Base-by-base conservation (phyloP, 768 basidiomycete species). In the Podaxis sp. region DNA sequence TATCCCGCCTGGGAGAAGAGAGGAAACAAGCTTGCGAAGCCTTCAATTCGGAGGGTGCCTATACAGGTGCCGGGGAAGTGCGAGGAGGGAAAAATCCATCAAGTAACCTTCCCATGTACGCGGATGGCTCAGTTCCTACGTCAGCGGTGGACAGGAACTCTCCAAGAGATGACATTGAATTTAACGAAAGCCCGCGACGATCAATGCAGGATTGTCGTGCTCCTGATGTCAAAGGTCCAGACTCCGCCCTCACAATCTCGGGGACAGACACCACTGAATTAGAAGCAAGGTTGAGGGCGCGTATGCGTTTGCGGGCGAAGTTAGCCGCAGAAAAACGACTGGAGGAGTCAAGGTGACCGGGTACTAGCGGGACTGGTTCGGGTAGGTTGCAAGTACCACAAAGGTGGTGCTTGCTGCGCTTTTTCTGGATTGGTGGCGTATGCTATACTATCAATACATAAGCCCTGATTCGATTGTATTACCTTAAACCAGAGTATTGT, bases 301-400 rank as follows among this genome's bases (percentile, higher is more conserved):
- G 80, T 67, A 81, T 82, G 44, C 82, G 76, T 63, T 66, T 86
- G 65, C 80, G 77, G 26, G 76, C 78, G 26, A 79, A 81, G 38
- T 77, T 86, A 26, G 79, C 79, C 22, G 79, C 79, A 22, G 82
- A 77, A 63, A 82, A 77, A 69, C 72, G 72, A 57, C 52, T 59
- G 58, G 58, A 46, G 30, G 46, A 38, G 13, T 19, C 44, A 49
- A 19, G 17, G 26, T 46, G 42, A 57, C 24, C 26, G 13, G 24
- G 49, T 52, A 30, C 3, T 19, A 9, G 51, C 46, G 54, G 48
- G 30, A 40, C 19, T 40, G 22, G 7, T 60, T 24, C 40, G 49
- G 57, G 52, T 53, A 2, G 22, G 24, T 28, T 24, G 2, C 12
- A 60, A 64, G 63, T 68, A 71, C 71, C 69, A 69, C 70, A 69